These are phyloP conservation scores for Globisporangium canariense DNA, from an alignment of 352 stramenopile species.

Conservation along the genomic window DNA sequence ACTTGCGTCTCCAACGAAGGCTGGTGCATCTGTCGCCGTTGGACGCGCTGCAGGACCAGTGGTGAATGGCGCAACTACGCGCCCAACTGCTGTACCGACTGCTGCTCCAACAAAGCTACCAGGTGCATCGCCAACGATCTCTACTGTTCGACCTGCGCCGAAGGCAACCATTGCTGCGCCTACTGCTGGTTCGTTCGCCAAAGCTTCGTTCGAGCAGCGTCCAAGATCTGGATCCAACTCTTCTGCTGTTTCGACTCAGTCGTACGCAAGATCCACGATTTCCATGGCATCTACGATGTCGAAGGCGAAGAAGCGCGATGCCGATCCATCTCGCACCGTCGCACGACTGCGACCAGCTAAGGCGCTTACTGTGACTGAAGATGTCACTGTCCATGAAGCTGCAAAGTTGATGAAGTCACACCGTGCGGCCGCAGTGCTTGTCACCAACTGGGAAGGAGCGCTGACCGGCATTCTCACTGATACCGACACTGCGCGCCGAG, in stretches of 20 bases:
- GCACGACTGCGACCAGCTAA: conserved; percentile 81
- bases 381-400: conserved; percentile 85
- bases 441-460: conserved; percentile 82
- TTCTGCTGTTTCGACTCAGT: conserved; percentile 74
- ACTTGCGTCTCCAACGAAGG: conserved; percentile 13
- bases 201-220: conserved; percentile 27
- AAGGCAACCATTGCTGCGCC: conserved; percentile 10
- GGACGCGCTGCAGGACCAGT: conserved; percentile 6
- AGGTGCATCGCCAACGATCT: conserved; percentile 8
- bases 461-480: conserved; percentile 96
- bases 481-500: conserved; percentile 77
- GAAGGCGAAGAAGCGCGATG: conserved; percentile 53
- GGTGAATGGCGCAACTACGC: conserved; percentile 7
- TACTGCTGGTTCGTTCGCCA: conserved; percentile 3
- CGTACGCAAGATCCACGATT: conserved; percentile 71
- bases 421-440: conserved; percentile 88
- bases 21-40: background rate
- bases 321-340: conserved; percentile 69
- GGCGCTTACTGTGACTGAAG: conserved; percentile 80
- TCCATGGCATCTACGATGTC: conserved; percentile 80
- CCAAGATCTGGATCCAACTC: conserved; percentile 68
- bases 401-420: conserved; percentile 90
- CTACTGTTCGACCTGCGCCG: conserved; percentile 18
- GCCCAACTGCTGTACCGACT: conserved; percentile 1
- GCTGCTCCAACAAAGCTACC: conserved; percentile 11